Base-by-base conservation (phyloP, 2,329 filamentous ascomycete genomes). In the Waltergamsia citrina region DNA sequence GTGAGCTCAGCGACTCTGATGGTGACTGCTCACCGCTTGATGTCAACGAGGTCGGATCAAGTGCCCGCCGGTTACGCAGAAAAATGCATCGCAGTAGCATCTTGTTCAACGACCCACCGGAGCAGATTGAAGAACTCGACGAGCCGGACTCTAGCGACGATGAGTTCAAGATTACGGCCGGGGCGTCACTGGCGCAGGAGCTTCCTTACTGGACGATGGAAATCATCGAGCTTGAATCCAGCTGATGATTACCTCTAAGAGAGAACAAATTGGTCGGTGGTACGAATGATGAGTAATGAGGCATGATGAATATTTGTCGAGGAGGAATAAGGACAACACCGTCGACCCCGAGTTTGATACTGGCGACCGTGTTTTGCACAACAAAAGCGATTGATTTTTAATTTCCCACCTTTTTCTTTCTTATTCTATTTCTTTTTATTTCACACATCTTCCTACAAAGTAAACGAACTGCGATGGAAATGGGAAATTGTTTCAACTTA, bases 1-100 rank as follows among this genome's bases (percentile, higher is more conserved):
- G 62, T 45, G 69, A 72, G 46, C 61, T 69, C 36, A 69, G 65
- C 47, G 69, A 69, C 40, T 65, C 64, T 7, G 67, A 69, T 39
- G 54, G 60, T 8, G 54, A 60, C 10, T 58, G 59, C 27, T 47
- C 57, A 11, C 44, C 54, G 14, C 51, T 57, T 25, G 63, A 68
- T 24, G 55, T 53, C 35, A 57, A 59, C 34, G 56, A 61, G 15
- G 57, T 57, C 8, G 66, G 64, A 11, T 66, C 61, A 11, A 67
- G 64, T 40, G 66, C 67, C 8, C 60, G 66, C 15, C 60, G 66
- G 19, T 51, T 69, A 38, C 59, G 61, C 34, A 62, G 69, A 40
- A 59, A 64, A 25, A 46, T 67, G 34, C 62, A 69, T 23, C 61
- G 62, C 26, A 63, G 65, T 29, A 60, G 58, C 39, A 43, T 69